These are phyloP conservation scores for Sugiyamaella grinbergsii DNA, from an alignment of 1,139 yeast species.

Conservation along the genomic window DNA sequence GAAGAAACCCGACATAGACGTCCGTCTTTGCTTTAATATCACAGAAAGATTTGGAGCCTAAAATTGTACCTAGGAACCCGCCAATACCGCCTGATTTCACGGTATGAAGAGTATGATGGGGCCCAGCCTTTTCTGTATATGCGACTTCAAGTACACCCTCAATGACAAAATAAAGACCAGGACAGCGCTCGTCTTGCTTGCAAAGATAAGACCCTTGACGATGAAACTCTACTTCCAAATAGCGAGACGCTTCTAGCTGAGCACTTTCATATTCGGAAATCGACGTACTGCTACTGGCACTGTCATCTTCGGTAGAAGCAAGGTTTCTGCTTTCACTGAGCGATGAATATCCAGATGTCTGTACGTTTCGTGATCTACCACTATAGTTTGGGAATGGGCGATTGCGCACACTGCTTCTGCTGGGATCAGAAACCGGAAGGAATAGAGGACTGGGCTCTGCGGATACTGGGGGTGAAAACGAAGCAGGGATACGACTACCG, in stretches of 20 bases:
- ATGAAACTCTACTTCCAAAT: slow-evolving; percentile 58
- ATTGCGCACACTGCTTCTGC: slow-evolving; percentile 4
- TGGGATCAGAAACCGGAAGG: slow-evolving; percentile 9
- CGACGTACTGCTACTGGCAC: slow-evolving; percentile 16
- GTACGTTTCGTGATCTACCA: slow-evolving; percentile 3
- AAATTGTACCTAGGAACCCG: slow-evolving; percentile 79
- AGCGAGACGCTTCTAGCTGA: slow-evolving; percentile 65
- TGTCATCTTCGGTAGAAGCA: slow-evolving; percentile 19
- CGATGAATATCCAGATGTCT: slow-evolving; percentile 12
- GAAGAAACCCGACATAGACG: slow-evolving; percentile 69
- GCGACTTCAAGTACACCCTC: slow-evolving; percentile 73
- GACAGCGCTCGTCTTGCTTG: slow-evolving; percentile 62
- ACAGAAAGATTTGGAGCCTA: slow-evolving; percentile 79
- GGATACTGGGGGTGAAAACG: slow-evolving; percentile 24
- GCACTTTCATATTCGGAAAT: slow-evolving; percentile 47
- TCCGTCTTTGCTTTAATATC: slow-evolving; percentile 61
- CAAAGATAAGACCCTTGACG: slow-evolving; percentile 60
- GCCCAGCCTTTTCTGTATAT: slow-evolving; percentile 40
- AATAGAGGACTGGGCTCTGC: slow-evolving; percentile 34
- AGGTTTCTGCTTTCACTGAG: slow-evolving; percentile 10
- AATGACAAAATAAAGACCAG: slow-evolving; percentile 78
- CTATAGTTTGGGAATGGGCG: slow-evolving; percentile 9
- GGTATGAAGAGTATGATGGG: slow-evolving; percentile 53
- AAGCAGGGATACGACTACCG: not conserved
- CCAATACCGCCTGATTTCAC: slow-evolving; percentile 81